Base-by-base conservation (phyloP, 202 grass and related monocot genomes). In the Panicum virgatum region DNA sequence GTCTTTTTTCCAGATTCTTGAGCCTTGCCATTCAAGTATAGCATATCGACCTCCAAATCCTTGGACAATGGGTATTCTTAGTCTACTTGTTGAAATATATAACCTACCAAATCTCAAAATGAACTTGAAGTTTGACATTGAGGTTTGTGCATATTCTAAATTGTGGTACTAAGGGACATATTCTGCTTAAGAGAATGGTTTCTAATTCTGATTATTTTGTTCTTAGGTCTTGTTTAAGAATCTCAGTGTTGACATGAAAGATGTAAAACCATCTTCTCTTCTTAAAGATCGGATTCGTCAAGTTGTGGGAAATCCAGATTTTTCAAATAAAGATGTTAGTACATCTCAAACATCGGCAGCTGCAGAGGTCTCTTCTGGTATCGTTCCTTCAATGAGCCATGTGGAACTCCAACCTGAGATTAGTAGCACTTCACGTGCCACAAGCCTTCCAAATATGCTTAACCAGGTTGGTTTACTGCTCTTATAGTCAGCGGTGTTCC, bases 51-150 rank as follows among this genome's bases (percentile, higher is more conserved):
- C 96, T 83, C 96, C 96, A 73, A 98, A 98, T 87, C 96, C 96
- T 29, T 98, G 96, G 96, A 98, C 96, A 29, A 93, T 98, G 96
- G 92, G 92, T 78, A 98, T 98, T 77, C 90, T 98, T 86, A 91
- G 90, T 80, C 88, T 98, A 83, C 96, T 98, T 70, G 70, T 86
- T 73, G 96, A 98, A 88, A 98, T 98, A 60, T 98, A 98, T 80
- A 95, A 93, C 80, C 83, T 90, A 80, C 96, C 92, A 72, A 98
- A 98, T 80, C 96, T 98, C 80, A 98, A 98, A 90, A 98, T 98
- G 92, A 98, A 98, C 83, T 80, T 98, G 58, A 98, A 91, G 85
- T 98, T 98, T 82, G 96, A 98, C 65, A 98, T 98, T 75, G 96
- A 98, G 96, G 96, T 98, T 86, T 47, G 73, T 94, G 82, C 76